A percentile compares a stretch with the other conserved stretches of the same genome.
Conservation (phyloP, 2,329 filamentous ascomycete genomes). For the Penicillium hesseltinei region DNA sequence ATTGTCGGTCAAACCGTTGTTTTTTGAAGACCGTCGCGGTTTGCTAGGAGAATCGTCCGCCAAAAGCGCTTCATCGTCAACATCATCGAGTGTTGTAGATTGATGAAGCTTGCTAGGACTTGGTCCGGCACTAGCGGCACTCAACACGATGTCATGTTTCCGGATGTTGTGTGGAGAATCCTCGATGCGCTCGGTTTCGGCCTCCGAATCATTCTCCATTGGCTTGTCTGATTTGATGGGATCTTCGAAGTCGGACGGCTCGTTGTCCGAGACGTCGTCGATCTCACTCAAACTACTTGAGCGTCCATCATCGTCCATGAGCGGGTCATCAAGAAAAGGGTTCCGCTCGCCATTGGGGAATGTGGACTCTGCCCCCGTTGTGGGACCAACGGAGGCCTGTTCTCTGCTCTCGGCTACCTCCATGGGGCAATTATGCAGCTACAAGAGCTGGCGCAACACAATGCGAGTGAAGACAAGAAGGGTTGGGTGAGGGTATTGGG, state of each 20-base stretch:
- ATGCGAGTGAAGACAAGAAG: neutral
- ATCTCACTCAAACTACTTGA: slow-evolving; percentile 94
- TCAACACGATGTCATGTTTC: slow-evolving; percentile 61
- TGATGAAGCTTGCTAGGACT: slow-evolving; percentile 77
- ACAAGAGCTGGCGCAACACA: neutral
- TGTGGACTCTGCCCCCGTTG: slow-evolving; percentile 34
- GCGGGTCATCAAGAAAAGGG: slow-evolving; percentile 41
- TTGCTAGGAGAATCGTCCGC: slow-evolving; percentile 44
- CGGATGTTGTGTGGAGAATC: slow-evolving; percentile 73
- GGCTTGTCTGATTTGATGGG: slow-evolving; percentile 51
- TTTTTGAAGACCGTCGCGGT: slow-evolving; percentile 33
- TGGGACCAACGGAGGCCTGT: slow-evolving; percentile 34
- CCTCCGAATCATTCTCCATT: slow-evolving; percentile 72
- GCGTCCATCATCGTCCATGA: slow-evolving; percentile 62
- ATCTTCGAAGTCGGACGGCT: slow-evolving; percentile 53
- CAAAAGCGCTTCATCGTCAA: slow-evolving; percentile 51
- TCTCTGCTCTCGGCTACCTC: slow-evolving; percentile 42
- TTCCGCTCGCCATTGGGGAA: slow-evolving; percentile 39
- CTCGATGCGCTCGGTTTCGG: slow-evolving; percentile 90
- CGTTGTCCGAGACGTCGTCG: slow-evolving; percentile 73
- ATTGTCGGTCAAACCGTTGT: slow-evolving; percentile 31
- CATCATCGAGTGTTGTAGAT: slow-evolving; percentile 47
- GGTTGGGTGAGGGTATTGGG: slow-evolving; percentile 2
- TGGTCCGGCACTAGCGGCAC: slow-evolving; percentile 58
- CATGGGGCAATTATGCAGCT: slow-evolving; percentile 29